These are phyloP conservation scores for Rugonectria rugulosa DNA, from an alignment of 2,329 filamentous ascomycete species.

Conservation along the genomic window DNA sequence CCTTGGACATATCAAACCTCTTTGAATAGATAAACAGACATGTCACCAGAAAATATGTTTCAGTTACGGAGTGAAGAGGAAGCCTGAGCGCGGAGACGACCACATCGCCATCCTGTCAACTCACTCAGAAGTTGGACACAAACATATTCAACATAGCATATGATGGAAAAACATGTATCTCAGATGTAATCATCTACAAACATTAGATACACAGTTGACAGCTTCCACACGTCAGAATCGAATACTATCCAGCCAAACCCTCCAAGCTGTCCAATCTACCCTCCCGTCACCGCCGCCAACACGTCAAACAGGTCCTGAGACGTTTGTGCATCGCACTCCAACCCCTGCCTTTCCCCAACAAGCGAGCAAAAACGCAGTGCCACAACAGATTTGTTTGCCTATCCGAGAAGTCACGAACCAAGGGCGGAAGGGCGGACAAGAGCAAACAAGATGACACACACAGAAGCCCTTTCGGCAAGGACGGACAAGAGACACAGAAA, in stretches of 20 bases:
- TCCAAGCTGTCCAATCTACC: neutral
- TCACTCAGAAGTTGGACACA: too few species aligned
- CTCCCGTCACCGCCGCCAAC: neutral
- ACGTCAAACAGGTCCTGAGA: constrained; percentile 6
- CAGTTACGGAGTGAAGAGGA: too few species aligned
- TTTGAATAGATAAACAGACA: too few species aligned
- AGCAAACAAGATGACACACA: constrained; percentile 8
- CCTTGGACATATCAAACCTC: too few species aligned
- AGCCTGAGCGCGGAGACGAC: too few species aligned
- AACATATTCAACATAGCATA: neutral
- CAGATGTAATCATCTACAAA: too few species aligned
- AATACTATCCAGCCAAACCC: neutral
- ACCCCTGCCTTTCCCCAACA: constrained; percentile 2
- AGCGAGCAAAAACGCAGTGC: constrained; percentile 18
- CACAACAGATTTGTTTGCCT: constrained; percentile 8
- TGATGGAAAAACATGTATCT: too few species aligned
- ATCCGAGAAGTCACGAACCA: neutral
- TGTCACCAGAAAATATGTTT: too few species aligned
- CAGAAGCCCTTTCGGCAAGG: neutral
- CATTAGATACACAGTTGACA: neutral
- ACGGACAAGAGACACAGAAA: neutral
- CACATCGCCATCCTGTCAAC: too few species aligned
- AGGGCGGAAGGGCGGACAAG: neutral
- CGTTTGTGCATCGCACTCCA: constrained; percentile 18
- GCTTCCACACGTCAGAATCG: neutral